Conservation (phyloP, 495 filamentous ascomycete species). For the Staphylotrichum longicolle region DNA sequence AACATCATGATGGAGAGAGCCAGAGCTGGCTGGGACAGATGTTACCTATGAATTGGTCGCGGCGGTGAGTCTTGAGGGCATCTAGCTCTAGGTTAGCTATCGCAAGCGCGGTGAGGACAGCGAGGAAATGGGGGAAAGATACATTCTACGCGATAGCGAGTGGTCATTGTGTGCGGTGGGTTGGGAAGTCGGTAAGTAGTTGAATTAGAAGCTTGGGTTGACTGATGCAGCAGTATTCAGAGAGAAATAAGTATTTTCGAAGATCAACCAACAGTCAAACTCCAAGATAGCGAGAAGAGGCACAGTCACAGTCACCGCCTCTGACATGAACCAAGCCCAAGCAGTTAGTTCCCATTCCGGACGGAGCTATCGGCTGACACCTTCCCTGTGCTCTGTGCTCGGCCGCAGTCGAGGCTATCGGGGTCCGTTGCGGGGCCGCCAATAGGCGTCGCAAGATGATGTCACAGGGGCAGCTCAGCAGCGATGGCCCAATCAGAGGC, state of each 20-base stretch:
- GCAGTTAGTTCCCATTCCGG: slow-evolving; percentile 3
- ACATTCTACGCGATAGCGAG: slow-evolving; percentile 90
- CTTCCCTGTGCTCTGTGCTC: not conserved
- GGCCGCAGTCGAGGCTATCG: slow-evolving; percentile 10
- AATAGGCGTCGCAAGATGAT: slow-evolving; percentile 28
- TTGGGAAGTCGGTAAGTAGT: no score
- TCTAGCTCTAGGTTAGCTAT: slow-evolving; percentile 49
- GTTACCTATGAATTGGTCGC: slow-evolving; percentile 78
- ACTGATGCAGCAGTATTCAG: no score
- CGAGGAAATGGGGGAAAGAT: slow-evolving; percentile 25
- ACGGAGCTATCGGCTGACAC: slow-evolving; percentile 17
- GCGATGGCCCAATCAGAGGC: slow-evolving; percentile 10
- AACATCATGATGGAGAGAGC: not conserved
- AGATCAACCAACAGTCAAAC: not conserved
- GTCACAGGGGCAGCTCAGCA: slow-evolving; percentile 29
- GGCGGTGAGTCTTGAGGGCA: slow-evolving; percentile 82
- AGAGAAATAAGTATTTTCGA: no score
- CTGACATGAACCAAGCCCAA: slow-evolving; percentile 6
- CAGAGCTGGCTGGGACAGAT: not conserved
- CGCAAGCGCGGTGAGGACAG: not conserved
- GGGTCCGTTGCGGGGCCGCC: slow-evolving; percentile 15
- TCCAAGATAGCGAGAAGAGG: not conserved
- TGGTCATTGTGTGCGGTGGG: slow-evolving; percentile 62
- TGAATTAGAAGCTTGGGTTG: no score
- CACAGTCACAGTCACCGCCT: slow-evolving; percentile 22